These are phyloP conservation scores for Corrigiola litoralis DNA, from an alignment of 179 eudicot species.

Conservation along the genomic window DNA sequence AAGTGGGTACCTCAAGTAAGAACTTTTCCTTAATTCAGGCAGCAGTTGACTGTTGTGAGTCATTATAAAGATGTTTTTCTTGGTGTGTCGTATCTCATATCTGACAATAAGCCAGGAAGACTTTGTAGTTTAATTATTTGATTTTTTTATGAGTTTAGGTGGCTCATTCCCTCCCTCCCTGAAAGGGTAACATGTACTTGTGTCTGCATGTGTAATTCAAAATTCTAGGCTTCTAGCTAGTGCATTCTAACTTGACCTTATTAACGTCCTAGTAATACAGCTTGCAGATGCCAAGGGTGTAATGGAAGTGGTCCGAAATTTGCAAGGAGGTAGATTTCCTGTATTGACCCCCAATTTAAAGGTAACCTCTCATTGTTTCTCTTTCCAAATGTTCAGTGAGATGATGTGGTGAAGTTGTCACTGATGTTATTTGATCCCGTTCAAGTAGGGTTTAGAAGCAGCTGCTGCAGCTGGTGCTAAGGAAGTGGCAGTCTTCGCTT, in stretches of 20 bases:
- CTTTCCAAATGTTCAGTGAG: neutral
- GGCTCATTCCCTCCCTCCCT: neutral
- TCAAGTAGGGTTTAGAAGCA: conserved; percentile 82
- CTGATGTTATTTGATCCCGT: neutral
- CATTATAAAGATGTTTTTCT: neutral
- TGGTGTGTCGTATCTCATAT: conserved; percentile 4
- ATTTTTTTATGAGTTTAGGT: neutral
- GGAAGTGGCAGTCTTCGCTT: conserved; percentile 94
- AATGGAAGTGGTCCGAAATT: conserved; percentile 51
- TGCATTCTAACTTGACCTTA: neutral
- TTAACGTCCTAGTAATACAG: conserved; percentile 27
- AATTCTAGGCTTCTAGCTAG: neutral
- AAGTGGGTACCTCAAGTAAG: conserved; percentile 96
- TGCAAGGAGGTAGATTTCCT: conserved; percentile 53
- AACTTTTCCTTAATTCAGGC: neutral
- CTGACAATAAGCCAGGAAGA: neutral
- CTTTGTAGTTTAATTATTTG: neutral
- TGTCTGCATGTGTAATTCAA: neutral
- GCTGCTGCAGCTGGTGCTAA: conserved; percentile 91
- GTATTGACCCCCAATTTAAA: conserved; percentile 91
- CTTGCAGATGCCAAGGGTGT: conserved; percentile 93
- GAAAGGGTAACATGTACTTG: neutral
- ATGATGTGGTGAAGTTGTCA: conserved; percentile 1
- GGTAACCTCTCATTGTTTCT: conserved; percentile 29
- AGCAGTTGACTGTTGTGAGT: neutral